Base-by-base conservation (phyloP, 1,284 basidiomycete genomes). In the Psilocybe mexicana region DNA sequence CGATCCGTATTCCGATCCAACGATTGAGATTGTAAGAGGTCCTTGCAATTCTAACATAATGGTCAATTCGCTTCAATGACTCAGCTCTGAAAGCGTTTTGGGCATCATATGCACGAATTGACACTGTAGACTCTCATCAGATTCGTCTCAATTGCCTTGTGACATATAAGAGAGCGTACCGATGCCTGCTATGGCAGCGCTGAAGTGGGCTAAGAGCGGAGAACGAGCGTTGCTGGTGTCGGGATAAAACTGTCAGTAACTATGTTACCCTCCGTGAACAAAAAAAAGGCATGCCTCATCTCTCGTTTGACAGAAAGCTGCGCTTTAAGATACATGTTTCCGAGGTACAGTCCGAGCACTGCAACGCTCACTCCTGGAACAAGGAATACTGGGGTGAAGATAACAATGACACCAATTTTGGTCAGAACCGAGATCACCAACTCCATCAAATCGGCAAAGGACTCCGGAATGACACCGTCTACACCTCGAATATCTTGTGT, bases 281-380 rank as follows among this genome's bases (percentile, higher is more conserved):
- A 26, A 18, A 18, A 5, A 10, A n/a, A 7, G 7, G 12, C 63
- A 33, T 53, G 53, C 61, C 61, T 63, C 58, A 60, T 67, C 66
- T 90, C 84, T 14, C 86, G 79, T 66, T 92, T 93, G 50, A 90
- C 86, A 6, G 85, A 82, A 14, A 92, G 74, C 67, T 92, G 90
- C 14, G 85, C 84, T 63, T 83, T 83, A 66, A 92, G 88, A 62
- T 86, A 86, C 46, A 85, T 69, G 48, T 75, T 75, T 35, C 74
- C 74, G 61, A 70, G 63, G 68, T 67, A 72, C 38, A 70, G 65
- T 11, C 74, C 75, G 24, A 72, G 10, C 2, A 66, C 50, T 2
- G 67, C 72, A 12, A 61, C 55, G 10, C 46, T 51, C 6, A 63
- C 12, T 18, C 59, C 59, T 6, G 64, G 64, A 1, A 56, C 28